phyloP scores from a whole-genome alignment of 2,329 filamentous ascomycete species.

The Xylaria sp. region DNA sequence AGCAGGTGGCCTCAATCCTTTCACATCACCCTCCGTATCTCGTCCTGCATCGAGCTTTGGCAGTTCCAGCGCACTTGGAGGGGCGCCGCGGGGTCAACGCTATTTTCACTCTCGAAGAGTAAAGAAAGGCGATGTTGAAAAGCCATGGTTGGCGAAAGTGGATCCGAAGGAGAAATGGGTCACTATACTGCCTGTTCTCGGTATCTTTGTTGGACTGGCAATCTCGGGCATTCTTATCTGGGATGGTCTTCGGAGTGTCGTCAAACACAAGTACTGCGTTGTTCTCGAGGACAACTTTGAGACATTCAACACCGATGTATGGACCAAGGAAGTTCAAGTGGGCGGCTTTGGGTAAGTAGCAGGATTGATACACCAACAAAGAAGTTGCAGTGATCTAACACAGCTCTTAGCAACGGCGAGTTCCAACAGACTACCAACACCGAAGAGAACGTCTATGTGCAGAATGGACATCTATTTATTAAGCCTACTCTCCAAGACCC shows the following conservation, averaged over 20 bases:
- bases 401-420: conserved; percentile 72
- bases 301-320: conserved; percentile 66
- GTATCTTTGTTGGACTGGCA: conserved; percentile 73
- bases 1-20: conserved; percentile 53
- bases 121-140: conserved; percentile 76
- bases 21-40: conserved; percentile 56
- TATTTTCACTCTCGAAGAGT: conserved; percentile 81
- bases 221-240: conserved; percentile 78
- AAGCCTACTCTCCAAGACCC: conserved; percentile 80
- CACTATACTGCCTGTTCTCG: conserved; percentile 79
- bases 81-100: conserved; percentile 54
- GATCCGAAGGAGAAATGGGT: conserved; percentile 88
- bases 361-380: neutral
- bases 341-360: conserved; percentile 76
- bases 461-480: conserved; percentile 76
- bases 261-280: conserved; percentile 77
- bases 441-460: conserved; percentile 78
- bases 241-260: conserved; percentile 76
- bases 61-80: conserved; percentile 54
- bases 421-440: conserved; percentile 79
- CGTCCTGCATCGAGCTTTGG: conserved; percentile 60
- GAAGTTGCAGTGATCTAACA: conserved; percentile 29
- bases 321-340: conserved; percentile 79
- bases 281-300: conserved; percentile 75
- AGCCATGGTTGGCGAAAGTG: conserved; percentile 78